phyloP scores from a whole-genome alignment of 75 land plant genomes.

The Pseudotsuga menziesii region DNA sequence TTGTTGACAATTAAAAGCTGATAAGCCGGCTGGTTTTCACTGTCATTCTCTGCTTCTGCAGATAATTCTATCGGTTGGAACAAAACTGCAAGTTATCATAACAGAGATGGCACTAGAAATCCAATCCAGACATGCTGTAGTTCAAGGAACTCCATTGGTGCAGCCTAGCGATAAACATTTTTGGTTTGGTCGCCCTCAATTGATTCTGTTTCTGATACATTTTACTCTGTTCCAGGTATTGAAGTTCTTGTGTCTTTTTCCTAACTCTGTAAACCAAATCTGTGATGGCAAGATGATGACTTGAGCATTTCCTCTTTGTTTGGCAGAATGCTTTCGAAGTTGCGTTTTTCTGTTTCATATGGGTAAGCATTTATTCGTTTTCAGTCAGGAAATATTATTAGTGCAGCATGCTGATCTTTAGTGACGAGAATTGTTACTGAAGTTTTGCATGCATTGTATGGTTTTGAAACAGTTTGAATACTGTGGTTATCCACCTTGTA shows the following conservation, averaged over 20 bases:
- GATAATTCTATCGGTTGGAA: slow-evolving; percentile 67
- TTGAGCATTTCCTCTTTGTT: neutral
- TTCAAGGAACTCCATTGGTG: slow-evolving; percentile 49
- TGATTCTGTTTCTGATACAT: slow-evolving; percentile 64
- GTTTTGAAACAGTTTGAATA: neutral
- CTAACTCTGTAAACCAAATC: neutral
- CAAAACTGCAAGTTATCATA: slow-evolving; percentile 78
- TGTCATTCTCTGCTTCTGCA: slow-evolving; percentile 16
- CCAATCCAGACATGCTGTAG: slow-evolving; percentile 42
- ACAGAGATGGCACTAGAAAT: slow-evolving; percentile 53
- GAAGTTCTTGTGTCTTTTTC: neutral
- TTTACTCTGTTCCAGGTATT: slow-evolving; percentile 74
- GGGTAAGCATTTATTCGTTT: slow-evolving; percentile 25
- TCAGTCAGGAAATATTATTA: neutral
- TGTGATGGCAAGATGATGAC: neutral
- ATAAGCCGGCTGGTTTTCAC: neutral
- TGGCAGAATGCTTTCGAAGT: slow-evolving; percentile 51
- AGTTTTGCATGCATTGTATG: neutral
- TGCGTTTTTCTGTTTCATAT: slow-evolving; percentile 41
- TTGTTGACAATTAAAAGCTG: neutral
- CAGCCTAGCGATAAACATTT: slow-evolving; percentile 63
- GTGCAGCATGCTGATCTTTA: neutral
- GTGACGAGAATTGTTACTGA: neutral
- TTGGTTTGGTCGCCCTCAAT: slow-evolving; percentile 65
- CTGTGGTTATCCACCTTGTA: neutral